phyloP scores from a whole-genome alignment of 768 basidiomycete species.

The Tylopilus rubrobrunneus region DNA sequence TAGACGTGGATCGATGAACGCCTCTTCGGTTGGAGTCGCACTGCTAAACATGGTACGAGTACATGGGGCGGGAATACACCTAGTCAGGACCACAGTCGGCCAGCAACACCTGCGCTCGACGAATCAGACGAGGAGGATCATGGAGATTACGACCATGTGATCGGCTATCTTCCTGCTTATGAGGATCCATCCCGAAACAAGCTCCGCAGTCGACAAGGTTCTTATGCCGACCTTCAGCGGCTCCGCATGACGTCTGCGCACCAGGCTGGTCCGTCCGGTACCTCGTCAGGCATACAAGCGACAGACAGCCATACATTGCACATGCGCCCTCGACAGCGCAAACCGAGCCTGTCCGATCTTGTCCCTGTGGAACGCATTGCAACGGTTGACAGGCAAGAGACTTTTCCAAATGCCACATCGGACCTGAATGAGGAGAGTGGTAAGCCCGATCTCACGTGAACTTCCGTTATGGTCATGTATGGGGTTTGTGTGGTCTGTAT shows the following conservation, averaged over 20 bases:
- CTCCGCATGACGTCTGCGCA: constrained; percentile 40
- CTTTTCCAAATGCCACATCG: constrained; percentile 61
- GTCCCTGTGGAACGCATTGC: constrained; percentile 64
- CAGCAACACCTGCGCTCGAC: constrained; percentile 72
- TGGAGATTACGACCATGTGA: constrained; percentile 89
- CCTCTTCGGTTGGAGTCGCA: constrained; percentile 87
- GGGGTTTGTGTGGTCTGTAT: constrained; percentile 19
- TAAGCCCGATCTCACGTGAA: constrained; percentile 28
- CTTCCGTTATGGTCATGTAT: constrained; percentile 13
- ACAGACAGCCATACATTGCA: constrained; percentile 41
- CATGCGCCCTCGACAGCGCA: constrained; percentile 52
- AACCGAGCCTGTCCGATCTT: constrained; percentile 59
- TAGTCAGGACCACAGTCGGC: constrained; percentile 57
- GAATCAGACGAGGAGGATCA: constrained; percentile 83
- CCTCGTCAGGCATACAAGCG: constrained; percentile 15
- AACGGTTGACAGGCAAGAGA: constrained; percentile 50
- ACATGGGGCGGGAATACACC: constrained; percentile 69
- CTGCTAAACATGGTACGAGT: constrained; percentile 73
- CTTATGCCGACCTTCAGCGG: constrained; percentile 80
- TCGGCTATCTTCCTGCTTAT: constrained; percentile 55
- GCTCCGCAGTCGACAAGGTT: constrained; percentile 60
- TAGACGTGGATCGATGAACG: constrained; percentile 90
- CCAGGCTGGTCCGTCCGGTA: constrained; percentile 8
- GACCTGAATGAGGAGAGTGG: constrained; percentile 64
- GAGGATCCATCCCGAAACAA: constrained; percentile 44